Conservation (phyloP, 2,329 filamentous ascomycete genomes). For the Fusarium tanahbumbuense region DNA sequence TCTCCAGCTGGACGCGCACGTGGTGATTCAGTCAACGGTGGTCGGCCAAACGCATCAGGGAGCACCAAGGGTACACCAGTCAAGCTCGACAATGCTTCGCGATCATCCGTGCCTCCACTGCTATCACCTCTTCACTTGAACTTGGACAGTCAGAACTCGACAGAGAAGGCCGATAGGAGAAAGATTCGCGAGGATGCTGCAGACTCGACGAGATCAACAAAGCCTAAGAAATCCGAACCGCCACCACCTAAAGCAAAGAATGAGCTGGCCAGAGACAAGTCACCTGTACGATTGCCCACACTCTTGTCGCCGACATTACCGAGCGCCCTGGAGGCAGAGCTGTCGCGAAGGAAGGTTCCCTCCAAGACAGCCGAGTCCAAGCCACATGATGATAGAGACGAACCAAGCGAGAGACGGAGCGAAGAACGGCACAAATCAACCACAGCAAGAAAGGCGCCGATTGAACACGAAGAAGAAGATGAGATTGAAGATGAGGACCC, state of each 20-base stretch:
- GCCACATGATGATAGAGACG: conserved; percentile 38
- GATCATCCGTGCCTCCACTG: conserved; percentile 61
- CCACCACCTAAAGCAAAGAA: conserved; percentile 46
- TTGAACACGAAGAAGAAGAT: conserved; percentile 50
- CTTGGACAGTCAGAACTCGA: conserved; percentile 55
- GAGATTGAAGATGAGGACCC: conserved; percentile 49
- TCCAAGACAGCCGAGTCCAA: conserved; percentile 37
- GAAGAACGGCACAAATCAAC: conserved; percentile 39
- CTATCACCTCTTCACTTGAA: conserved; percentile 64
- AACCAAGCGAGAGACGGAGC: conserved; percentile 29
- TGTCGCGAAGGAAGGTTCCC: conserved; percentile 49
- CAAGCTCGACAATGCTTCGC: conserved; percentile 54
- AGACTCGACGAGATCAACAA: conserved; percentile 48
- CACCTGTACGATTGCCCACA: conserved; percentile 57
- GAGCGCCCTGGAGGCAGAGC: conserved; percentile 59
- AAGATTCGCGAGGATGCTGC: conserved; percentile 47
- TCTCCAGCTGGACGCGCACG: conserved; percentile 55
- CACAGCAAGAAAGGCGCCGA: conserved; percentile 45
- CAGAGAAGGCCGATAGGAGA: conserved; percentile 50
- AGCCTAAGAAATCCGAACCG: conserved; percentile 46
- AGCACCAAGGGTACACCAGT: conserved; percentile 53
- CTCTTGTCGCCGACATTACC: conserved; percentile 69
- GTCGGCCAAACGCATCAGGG: conserved; percentile 49
- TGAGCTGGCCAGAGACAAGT: conserved; percentile 54
- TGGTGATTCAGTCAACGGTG: conserved; percentile 58